phyloP scores from a whole-genome alignment of 2,329 filamentous ascomycete genomes.

The Metarhizium rileyi region DNA sequence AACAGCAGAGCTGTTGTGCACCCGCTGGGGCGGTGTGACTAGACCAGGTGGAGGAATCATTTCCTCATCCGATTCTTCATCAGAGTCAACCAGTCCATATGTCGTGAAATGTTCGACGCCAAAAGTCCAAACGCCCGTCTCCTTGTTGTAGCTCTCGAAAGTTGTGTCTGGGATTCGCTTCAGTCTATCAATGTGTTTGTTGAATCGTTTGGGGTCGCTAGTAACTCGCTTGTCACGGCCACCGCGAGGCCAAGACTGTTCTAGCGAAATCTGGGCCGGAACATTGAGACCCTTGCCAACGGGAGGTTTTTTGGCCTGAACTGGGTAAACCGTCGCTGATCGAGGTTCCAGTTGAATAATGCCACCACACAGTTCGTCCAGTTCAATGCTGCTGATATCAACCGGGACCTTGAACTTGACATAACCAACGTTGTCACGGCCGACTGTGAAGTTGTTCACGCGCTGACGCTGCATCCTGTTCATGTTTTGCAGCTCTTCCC shows the following conservation, averaged over 20 bases:
- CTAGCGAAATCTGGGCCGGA: constrained; percentile 74
- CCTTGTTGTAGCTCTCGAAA: constrained; percentile 69
- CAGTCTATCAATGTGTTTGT: constrained; percentile 76
- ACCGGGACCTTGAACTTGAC: constrained; percentile 75
- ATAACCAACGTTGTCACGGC: constrained; percentile 69
- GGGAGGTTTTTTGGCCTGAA: constrained; percentile 66
- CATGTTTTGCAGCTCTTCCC: constrained; percentile 69
- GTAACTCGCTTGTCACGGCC: constrained; percentile 45
- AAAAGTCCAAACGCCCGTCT: constrained; percentile 84
- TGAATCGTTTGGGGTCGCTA: constrained; percentile 52
- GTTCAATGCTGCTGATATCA: constrained; percentile 68
- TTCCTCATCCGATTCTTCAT: constrained; percentile 56
- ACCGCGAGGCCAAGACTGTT: constrained; percentile 82
- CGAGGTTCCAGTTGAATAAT: constrained; percentile 71
- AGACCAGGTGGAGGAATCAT: constrained; percentile 9
- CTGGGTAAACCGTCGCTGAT: constrained; percentile 79
- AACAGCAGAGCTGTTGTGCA: constrained; percentile 17
- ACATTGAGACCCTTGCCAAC: constrained; percentile 87
- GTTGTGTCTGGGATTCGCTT: constrained; percentile 70
- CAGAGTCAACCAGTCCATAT: constrained; percentile 76
- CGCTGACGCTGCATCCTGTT: constrained; percentile 67
- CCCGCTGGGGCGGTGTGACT: not conserved
- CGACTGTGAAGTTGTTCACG: constrained; percentile 68
- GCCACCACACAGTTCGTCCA: constrained; percentile 69
- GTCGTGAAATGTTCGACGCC: constrained; percentile 94